A percentile compares a stretch with the other conserved stretches of the same genome.
Conservation (phyloP, 2,329 filamentous ascomycete genomes). For the Coniochaeta ligniaria region DNA sequence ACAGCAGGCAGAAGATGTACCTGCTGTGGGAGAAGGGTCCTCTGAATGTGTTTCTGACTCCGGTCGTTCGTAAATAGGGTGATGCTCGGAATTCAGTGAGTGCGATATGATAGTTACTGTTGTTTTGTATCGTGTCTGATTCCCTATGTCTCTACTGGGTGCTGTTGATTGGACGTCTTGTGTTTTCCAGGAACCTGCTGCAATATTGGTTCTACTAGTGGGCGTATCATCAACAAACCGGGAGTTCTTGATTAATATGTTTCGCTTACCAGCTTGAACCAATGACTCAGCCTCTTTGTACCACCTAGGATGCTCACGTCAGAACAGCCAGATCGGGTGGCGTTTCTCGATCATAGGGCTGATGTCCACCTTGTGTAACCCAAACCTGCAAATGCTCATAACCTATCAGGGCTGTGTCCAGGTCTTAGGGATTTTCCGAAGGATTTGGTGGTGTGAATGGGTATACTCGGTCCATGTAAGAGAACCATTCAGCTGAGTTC, state of each 20-base stretch:
- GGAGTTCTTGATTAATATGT: too few species aligned
- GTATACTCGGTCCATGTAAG: background rate
- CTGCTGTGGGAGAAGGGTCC: background rate
- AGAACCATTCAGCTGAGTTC: background rate
- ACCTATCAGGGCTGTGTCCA: background rate
- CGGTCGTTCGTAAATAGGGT: background rate
- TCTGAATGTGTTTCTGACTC: constrained; percentile 2
- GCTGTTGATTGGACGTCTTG: too few species aligned
- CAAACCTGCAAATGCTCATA: background rate
- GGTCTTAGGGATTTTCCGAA: background rate
- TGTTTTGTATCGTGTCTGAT: too few species aligned
- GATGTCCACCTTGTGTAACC: background rate
- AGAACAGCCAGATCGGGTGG: background rate
- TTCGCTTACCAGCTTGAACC: background rate
- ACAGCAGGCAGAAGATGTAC: background rate
- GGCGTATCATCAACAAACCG: too few species aligned
- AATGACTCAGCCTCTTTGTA: background rate
- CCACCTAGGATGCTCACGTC: background rate
- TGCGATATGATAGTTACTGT: background rate
- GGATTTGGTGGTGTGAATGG: background rate
- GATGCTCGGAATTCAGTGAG: background rate
- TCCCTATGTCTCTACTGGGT: background rate
- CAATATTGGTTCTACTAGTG: too few species aligned
- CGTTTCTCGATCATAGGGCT: background rate
- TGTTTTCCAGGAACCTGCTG: too few species aligned